These are phyloP conservation scores for Phytophthora europaea DNA, from an alignment of 352 stramenopile genomes.

Conservation along the genomic window DNA sequence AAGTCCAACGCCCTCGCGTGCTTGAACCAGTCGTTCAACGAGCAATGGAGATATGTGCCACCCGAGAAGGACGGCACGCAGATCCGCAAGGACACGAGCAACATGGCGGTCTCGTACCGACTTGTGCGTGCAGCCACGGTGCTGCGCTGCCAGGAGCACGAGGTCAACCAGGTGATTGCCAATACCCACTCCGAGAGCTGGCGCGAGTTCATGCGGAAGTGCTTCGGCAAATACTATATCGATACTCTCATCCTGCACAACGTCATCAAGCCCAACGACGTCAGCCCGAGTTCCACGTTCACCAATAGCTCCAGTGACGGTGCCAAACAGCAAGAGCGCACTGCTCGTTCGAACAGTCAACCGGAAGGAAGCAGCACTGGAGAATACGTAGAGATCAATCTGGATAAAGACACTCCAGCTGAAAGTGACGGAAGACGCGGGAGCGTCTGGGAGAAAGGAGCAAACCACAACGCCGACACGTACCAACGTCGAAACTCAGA, in stretches of 20 bases:
- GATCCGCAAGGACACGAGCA: slow-evolving; percentile 86
- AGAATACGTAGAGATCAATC: slow-evolving; percentile 30
- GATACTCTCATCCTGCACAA: slow-evolving; percentile 83
- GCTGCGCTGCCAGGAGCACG: slow-evolving; percentile 78
- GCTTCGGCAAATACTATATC: slow-evolving; percentile 79
- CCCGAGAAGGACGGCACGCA: slow-evolving; percentile 84
- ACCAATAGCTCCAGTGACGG: slow-evolving; percentile 22
- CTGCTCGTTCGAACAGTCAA: slow-evolving; percentile 26
- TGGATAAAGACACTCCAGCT: slow-evolving; percentile 28
- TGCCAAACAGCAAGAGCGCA: slow-evolving; percentile 11
- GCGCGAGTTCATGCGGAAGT: slow-evolving; percentile 82
- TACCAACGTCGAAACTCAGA: slow-evolving; percentile 37
- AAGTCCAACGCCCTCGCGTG: slow-evolving; percentile 67
- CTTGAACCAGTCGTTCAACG: slow-evolving; percentile 80
- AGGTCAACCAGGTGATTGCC: slow-evolving; percentile 77
- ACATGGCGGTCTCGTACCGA: slow-evolving; percentile 71
- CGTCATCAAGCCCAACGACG: slow-evolving; percentile 40
- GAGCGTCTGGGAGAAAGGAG: slow-evolving; percentile 37
- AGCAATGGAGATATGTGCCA: slow-evolving; percentile 84
- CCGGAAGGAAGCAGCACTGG: slow-evolving; percentile 32
- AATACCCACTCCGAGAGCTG: slow-evolving; percentile 80
- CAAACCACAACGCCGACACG: slow-evolving; percentile 8
- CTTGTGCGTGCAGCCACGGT: slow-evolving; percentile 76
- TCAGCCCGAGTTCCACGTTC: slow-evolving; percentile 11
- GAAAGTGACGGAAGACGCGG: slow-evolving; percentile 32